These are phyloP conservation scores for Areca catechu DNA, from an alignment of 176 grass and related monocot genomes.

Conservation along the genomic window DNA sequence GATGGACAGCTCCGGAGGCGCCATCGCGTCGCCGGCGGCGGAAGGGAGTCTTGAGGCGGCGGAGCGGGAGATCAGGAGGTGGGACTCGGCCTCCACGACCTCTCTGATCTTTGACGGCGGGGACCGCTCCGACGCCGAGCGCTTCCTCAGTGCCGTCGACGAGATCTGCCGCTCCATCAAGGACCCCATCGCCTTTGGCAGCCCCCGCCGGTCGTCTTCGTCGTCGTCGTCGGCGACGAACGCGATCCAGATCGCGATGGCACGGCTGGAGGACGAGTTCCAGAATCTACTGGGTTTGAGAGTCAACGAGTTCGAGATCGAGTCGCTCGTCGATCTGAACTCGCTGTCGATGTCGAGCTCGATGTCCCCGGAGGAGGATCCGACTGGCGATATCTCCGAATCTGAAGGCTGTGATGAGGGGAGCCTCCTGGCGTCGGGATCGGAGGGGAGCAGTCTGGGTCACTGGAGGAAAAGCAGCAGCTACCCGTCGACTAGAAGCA, in stretches of 20 bases:
- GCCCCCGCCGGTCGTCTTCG: conserved; percentile 32
- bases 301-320: conserved; percentile 47
- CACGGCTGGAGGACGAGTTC: no score
- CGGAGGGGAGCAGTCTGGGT: conserved; percentile 12
- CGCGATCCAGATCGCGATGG: conserved; percentile 2
- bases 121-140: conserved; percentile 37
- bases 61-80: conserved; percentile 41
- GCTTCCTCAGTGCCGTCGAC: conserved; percentile 59
- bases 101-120: conserved; percentile 23
- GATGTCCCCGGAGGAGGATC: not conserved
- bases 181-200: conserved; percentile 28
- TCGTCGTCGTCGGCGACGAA: conserved; percentile 23
- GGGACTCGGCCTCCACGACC: conserved; percentile 29
- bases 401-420: not conserved
- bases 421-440: not conserved
- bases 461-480: conserved; percentile 13
- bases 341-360: conserved; percentile 28
- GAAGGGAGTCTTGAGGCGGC: conserved; percentile 41
- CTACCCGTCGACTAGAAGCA: conserved; percentile 56
- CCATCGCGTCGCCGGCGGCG: not conserved
- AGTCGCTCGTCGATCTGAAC: conserved; percentile 41
- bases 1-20: conserved; percentile 46
- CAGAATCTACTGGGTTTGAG: not conserved
- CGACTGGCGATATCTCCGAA: conserved; percentile 12
- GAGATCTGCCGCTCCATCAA: conserved; percentile 44